These are phyloP conservation scores for Crithidia brevicula DNA, from an alignment of 208 protist species.

Conservation along the genomic window DNA sequence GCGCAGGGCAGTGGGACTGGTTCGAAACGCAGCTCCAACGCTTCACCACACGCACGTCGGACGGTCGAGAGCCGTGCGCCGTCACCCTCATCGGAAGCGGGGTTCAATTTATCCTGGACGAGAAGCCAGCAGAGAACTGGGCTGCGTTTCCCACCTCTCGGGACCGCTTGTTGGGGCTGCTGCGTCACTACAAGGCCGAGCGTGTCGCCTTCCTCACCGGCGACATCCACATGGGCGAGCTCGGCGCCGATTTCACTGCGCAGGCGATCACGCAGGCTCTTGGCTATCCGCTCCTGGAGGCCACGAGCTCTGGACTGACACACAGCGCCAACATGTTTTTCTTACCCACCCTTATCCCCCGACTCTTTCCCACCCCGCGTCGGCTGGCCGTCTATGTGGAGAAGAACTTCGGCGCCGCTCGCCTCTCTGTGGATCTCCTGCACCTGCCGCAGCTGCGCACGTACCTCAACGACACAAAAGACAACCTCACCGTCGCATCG, in stretches of 20 bases:
- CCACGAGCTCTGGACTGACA: slow-evolving; percentile 83
- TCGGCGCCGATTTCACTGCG: slow-evolving; percentile 56
- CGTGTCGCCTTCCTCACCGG: slow-evolving; percentile 82
- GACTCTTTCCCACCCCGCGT: slow-evolving; percentile 49
- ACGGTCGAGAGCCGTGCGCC: slow-evolving; percentile 48
- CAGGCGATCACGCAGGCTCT: slow-evolving; percentile 39
- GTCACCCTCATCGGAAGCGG: slow-evolving; percentile 76
- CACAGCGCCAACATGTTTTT: slow-evolving; percentile 68
- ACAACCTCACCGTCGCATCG: background rate
- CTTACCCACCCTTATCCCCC: slow-evolving; percentile 43
- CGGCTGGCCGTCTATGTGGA: slow-evolving; percentile 67
- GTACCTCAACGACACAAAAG: slow-evolving; percentile 15
- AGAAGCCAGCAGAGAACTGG: slow-evolving; percentile 82
- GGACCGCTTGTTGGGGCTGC: slow-evolving; percentile 56
- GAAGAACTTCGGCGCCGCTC: slow-evolving; percentile 69
- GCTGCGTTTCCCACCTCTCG: slow-evolving; percentile 62
- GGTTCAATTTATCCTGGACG: slow-evolving; percentile 81
- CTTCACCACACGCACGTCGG: slow-evolving; percentile 19
- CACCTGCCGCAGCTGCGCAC: slow-evolving; percentile 11
- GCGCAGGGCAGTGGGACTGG: slow-evolving; percentile 83
- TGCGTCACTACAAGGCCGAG: slow-evolving; percentile 46
- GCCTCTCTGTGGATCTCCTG: slow-evolving; percentile 42
- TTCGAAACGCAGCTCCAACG: slow-evolving; percentile 52
- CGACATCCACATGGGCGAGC: slow-evolving; percentile 88
- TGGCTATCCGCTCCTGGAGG: slow-evolving; percentile 78